Conservation (phyloP, 2,329 filamentous ascomycete species). For the Penicillium occitanis region DNA sequence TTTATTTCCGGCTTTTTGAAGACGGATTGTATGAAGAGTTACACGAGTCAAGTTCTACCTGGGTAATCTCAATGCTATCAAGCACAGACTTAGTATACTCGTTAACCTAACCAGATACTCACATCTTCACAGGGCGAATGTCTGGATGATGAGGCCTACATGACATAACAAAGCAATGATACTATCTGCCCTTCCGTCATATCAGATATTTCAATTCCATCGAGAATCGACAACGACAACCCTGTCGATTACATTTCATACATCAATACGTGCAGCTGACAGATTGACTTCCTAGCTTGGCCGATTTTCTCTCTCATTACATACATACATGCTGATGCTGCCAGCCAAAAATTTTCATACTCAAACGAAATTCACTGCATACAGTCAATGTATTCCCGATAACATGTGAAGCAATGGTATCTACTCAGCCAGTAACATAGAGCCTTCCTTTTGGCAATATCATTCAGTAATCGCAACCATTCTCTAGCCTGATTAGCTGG, state of each 20-base stretch:
- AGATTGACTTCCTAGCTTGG: background rate
- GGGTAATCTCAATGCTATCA: background rate
- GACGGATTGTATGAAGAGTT: background rate
- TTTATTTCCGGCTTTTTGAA: background rate
- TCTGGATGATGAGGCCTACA: background rate
- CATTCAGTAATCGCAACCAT: background rate
- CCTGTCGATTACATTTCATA: background rate
- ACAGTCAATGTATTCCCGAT: background rate
- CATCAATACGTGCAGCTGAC: background rate
- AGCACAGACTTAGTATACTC: background rate
- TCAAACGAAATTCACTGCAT: background rate
- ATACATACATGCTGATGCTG: background rate
- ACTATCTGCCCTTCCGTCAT: background rate
- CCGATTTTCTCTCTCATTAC: background rate
- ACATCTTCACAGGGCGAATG: background rate
- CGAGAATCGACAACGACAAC: background rate
- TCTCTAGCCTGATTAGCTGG: background rate
- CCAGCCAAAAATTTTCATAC: background rate
- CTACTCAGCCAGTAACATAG: background rate
- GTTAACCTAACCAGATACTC: background rate
- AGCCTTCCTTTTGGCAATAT: too few relatives aligned
- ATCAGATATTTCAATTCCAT: background rate
- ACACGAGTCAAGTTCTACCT: background rate
- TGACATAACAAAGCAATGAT: background rate
- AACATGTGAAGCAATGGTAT: background rate